A percentile compares a stretch with the other conserved stretches of the same genome.
Evolutionary conservation across 73 alveolate genomes (phyloP).

Genomic region (Effrenium voratum): DNA sequence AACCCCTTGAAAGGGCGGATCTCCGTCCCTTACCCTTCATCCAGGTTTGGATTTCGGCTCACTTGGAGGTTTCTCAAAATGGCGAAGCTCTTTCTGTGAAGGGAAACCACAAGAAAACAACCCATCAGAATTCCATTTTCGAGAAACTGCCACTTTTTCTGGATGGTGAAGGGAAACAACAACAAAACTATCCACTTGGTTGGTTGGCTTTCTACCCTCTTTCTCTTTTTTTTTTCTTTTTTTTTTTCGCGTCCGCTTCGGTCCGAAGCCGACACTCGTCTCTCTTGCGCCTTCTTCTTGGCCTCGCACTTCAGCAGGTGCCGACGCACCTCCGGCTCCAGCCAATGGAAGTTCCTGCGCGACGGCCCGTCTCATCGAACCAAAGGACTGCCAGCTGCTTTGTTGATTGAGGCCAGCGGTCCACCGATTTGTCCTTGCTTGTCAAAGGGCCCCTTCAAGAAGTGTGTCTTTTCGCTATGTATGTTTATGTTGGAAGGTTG

Average conservation of each 20-base stretch:
- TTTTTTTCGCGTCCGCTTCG: not conserved
- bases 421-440: not conserved
- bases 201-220: not conserved
- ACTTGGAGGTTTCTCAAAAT: too few species aligned
- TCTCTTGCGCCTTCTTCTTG: constrained; percentile 37
- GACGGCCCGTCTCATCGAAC: not conserved
- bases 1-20: too few species aligned
- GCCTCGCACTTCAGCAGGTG: constrained; percentile 66
- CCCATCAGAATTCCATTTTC: too few species aligned
- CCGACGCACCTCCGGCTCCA: constrained; percentile 67
- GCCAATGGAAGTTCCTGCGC: constrained; percentile 55
- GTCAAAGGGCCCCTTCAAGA: not conserved
- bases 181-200: not conserved
- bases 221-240: not conserved
- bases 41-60: too few species aligned
- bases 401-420: not conserved
- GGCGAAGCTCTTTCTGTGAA: too few species aligned
- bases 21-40: too few species aligned
- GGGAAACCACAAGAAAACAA: too few species aligned
- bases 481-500: not conserved
- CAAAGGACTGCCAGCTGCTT: not conserved
- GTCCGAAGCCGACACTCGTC: not conserved
- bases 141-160: too few species aligned
- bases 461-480: not conserved
- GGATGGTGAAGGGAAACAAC: too few species aligned